A percentile compares a stretch with the other conserved stretches of the same genome.
These are phyloP conservation scores for Saturnispora dispora DNA, from an alignment of 805 yeast species.

Conservation along the genomic window DNA sequence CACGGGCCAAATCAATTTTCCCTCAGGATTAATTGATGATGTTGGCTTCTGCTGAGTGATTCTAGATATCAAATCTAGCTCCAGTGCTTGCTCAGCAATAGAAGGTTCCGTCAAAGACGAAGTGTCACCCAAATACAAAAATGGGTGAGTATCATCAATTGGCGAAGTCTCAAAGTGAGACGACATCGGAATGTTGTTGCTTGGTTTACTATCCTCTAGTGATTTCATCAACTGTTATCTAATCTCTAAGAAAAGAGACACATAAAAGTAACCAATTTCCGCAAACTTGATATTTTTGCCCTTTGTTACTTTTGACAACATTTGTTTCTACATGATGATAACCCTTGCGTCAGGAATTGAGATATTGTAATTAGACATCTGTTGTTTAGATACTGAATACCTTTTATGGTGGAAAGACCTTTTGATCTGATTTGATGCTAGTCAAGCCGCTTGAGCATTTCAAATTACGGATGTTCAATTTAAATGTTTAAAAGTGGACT, in stretches of 20 bases:
- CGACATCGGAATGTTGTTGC: background rate
- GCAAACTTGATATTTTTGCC: background rate
- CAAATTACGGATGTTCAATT: background rate
- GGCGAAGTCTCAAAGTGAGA: background rate
- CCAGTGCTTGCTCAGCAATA: conserved; percentile 6
- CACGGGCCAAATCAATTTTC: conserved; percentile 3
- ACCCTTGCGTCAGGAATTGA: no score
- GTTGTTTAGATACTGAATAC: background rate
- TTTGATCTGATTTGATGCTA: background rate
- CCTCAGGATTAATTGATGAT: conserved; percentile 5
- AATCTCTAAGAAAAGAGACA: background rate
- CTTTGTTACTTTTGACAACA: background rate
- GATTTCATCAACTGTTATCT: background rate
- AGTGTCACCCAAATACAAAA: background rate
- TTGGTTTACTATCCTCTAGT: background rate
- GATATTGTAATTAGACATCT: background rate
- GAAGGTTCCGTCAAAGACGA: background rate
- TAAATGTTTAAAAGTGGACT: no score
- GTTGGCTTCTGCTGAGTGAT: conserved; percentile 7
- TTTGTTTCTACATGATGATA: background rate
- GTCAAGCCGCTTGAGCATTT: background rate
- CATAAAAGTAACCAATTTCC: background rate
- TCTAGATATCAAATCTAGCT: conserved; percentile 4
- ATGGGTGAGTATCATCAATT: background rate
- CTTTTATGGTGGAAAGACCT: background rate